These are phyloP conservation scores for Lactarius sp. DNA, from an alignment of 768 basidiomycete genomes.

Conservation along the genomic window DNA sequence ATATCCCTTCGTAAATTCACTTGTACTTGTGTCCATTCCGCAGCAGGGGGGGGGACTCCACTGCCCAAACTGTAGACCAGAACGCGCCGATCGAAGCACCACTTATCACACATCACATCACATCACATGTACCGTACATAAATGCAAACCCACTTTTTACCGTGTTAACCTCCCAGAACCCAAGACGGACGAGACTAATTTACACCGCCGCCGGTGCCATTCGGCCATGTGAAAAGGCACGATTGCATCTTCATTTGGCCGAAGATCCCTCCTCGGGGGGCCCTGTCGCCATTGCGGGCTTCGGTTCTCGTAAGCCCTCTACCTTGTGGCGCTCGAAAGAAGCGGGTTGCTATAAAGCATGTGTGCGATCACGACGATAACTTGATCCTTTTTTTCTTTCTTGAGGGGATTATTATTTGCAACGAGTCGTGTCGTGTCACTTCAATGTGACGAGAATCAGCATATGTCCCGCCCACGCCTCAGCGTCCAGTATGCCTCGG, in stretches of 20 bases:
- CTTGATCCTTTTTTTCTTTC: background rate
- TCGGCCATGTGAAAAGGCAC: conserved; percentile 7
- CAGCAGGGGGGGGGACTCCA: too few relatives aligned
- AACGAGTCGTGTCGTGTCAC: background rate
- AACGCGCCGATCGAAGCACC: background rate
- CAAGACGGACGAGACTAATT: background rate
- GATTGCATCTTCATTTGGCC: conserved; percentile 11
- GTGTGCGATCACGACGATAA: conserved; percentile 1
- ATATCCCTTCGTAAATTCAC: conserved; percentile 3
- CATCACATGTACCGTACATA: too few relatives aligned
- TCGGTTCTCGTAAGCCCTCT: conserved; percentile 15
- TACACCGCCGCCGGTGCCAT: conserved; percentile 12
- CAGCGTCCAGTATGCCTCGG: background rate
- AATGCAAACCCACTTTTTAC: too few relatives aligned
- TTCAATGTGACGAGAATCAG: background rate
- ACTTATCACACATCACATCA: too few relatives aligned
- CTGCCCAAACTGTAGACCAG: background rate
- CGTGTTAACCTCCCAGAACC: background rate
- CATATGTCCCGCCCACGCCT: background rate
- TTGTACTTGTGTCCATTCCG: too few relatives aligned
- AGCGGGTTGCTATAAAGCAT: background rate
- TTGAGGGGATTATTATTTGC: background rate
- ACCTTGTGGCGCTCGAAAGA: conserved; percentile 11
- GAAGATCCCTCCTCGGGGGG: conserved; percentile 1
- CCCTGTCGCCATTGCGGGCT: background rate